Evolutionary conservation across 2,329 filamentous ascomycete genomes (phyloP).

Genomic region (Ophiostoma himal-ulmi): DNA sequence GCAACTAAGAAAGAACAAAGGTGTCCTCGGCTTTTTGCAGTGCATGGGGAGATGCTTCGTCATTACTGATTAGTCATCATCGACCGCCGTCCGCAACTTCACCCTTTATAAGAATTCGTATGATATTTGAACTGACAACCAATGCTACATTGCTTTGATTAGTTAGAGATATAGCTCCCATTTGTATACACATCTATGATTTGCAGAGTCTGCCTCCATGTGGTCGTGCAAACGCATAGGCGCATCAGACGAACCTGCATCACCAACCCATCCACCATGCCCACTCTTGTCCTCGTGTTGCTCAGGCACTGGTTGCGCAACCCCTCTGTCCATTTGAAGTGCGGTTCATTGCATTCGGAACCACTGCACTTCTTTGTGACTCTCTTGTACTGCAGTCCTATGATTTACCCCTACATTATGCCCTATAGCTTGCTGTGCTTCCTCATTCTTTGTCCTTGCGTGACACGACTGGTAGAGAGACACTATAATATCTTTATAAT

Average conservation of each 20-base stretch:
- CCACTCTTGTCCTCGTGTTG: slow-evolving; percentile 3
- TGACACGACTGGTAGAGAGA: not conserved
- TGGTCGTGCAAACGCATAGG: slow-evolving; percentile 1
- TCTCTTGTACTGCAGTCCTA: not conserved
- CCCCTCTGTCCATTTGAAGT: not conserved
- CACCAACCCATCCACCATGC: not conserved
- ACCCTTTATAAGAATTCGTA: not conserved
- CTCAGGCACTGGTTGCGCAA: not conserved
- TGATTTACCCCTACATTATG: not conserved
- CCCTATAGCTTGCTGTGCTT: slow-evolving; percentile 7
- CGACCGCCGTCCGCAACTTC: not conserved
- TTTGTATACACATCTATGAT: not conserved
- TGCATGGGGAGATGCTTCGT: not conserved
- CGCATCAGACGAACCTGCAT: slow-evolving; percentile 3
- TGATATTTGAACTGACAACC: too few relatives aligned
- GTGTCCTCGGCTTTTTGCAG: not conserved
- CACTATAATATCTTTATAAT: not conserved
- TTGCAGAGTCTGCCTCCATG: not conserved
- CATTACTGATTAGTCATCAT: not conserved
- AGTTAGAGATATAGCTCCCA: not conserved
- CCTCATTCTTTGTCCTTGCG: slow-evolving; percentile 13
- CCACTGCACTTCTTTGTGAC: not conserved
- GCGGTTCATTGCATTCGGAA: not conserved
- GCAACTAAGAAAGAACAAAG: not conserved
- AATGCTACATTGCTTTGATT: not conserved